Percentiles rank a stretch among this genome's conserved stretches.
phyloP scores from a whole-genome alignment of 805 yeast genomes.

The Kluyveromyces aestuarii region DNA sequence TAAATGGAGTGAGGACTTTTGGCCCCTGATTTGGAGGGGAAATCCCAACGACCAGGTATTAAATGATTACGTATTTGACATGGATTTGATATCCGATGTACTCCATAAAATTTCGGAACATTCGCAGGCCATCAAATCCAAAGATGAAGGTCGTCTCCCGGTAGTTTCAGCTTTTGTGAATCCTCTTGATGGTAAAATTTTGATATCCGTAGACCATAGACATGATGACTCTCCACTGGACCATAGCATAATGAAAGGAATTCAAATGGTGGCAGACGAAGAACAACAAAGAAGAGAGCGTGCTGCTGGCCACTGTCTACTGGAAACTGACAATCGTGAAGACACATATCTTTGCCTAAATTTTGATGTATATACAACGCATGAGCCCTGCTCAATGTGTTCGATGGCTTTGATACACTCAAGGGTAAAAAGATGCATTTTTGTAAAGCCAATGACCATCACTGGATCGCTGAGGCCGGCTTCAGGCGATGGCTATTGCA shows the following conservation, averaged over 20 bases:
- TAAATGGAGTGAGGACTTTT: slow-evolving; percentile 56
- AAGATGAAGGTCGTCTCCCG: slow-evolving; percentile 27
- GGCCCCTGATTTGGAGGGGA: slow-evolving; percentile 96
- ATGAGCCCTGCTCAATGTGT: slow-evolving; percentile 97
- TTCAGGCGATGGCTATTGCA: slow-evolving; percentile 59
- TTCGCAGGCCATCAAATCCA: slow-evolving; percentile 12
- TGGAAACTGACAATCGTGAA: slow-evolving; percentile 3
- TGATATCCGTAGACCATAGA: slow-evolving; percentile 35
- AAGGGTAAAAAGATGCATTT: slow-evolving; percentile 61
- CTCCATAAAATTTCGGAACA: slow-evolving; percentile 21
- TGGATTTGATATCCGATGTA: slow-evolving; percentile 32
- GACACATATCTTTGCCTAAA: slow-evolving; percentile 60
- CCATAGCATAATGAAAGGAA: slow-evolving; percentile 72
- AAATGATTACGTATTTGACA: slow-evolving; percentile 44
- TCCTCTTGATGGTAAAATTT: slow-evolving; percentile 35
- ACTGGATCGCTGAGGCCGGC: slow-evolving; percentile 49
- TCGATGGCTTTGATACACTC: slow-evolving; percentile 94
- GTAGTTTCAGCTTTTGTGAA: slow-evolving; percentile 57
- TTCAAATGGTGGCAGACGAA: slow-evolving; percentile 48
- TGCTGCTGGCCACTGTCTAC: neutral
- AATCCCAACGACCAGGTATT: slow-evolving; percentile 70
- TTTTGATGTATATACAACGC: slow-evolving; percentile 75
- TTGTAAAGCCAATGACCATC: slow-evolving; percentile 36
- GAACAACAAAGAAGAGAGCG: slow-evolving; percentile 26
- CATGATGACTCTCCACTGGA: slow-evolving; percentile 39